Percentiles rank a stretch among this genome's conserved stretches.
Evolutionary conservation across 2,329 filamentous ascomycete genomes (phyloP).

Genomic region (Cyphellophora attinorum): DNA sequence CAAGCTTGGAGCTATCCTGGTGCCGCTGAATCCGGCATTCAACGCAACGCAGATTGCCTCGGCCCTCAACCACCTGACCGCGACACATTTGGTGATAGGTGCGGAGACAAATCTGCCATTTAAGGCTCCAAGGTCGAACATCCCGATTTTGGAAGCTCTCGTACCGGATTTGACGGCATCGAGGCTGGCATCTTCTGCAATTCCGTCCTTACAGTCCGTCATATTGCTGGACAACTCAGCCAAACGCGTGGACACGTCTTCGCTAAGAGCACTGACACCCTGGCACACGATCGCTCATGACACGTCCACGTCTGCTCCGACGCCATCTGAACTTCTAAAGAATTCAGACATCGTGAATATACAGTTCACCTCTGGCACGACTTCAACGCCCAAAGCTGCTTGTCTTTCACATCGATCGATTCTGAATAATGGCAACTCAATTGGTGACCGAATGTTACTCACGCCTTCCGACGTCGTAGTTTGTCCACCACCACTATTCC

Average conservation of each 20-base stretch:
- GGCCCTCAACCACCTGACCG: conserved; percentile 66
- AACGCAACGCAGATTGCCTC: conserved; percentile 67
- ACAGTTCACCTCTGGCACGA: conserved; percentile 96
- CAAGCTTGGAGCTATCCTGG: conserved; percentile 87
- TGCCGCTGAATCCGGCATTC: conserved; percentile 89
- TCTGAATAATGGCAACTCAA: conserved; percentile 81
- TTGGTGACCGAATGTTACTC: conserved; percentile 77
- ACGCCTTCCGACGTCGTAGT: conserved; percentile 59
- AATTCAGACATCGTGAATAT: conserved; percentile 74
- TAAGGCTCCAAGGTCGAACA: conserved; percentile 51
- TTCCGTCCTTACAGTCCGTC: conserved; percentile 62
- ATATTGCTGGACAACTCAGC: conserved; percentile 70
- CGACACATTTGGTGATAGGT: conserved; percentile 69
- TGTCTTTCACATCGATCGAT: conserved; percentile 79
- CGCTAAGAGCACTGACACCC: conserved; percentile 33
- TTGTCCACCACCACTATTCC: conserved; percentile 49
- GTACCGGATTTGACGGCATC: conserved; percentile 36
- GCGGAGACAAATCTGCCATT: conserved; percentile 74
- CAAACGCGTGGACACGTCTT: conserved; percentile 39
- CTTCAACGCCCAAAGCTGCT: conserved; percentile 80
- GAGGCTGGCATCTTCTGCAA: conserved; percentile 42
- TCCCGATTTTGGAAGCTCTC: conserved; percentile 46
- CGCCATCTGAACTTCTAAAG: conserved; percentile 28
- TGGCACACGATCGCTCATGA: conserved; percentile 38
- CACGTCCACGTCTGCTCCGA: conserved; percentile 34